Percentiles rank a stretch among this genome's conserved stretches.
Evolutionary conservation across 2,329 filamentous ascomycete genomes (phyloP).

Genomic region (Plectosphaerella sp.): DNA sequence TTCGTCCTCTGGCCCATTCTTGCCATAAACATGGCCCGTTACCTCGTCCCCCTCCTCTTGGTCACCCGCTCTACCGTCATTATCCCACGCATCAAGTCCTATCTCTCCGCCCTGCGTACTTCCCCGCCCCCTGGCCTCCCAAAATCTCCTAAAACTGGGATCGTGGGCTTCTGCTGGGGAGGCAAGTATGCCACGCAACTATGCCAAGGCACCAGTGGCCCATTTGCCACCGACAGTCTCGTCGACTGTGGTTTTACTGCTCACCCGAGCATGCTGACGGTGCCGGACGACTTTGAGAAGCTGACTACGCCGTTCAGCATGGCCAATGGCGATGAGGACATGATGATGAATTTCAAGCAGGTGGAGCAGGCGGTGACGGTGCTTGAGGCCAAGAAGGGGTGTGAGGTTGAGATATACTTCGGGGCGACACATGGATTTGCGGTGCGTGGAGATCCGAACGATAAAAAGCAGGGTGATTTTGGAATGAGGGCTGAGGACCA

Average conservation of each 20-base stretch:
- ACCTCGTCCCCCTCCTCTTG: slow-evolving; percentile 25
- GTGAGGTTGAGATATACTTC: slow-evolving; percentile 26
- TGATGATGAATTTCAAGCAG: slow-evolving; percentile 8
- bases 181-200: slow-evolving; percentile 50
- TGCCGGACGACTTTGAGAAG: slow-evolving; percentile 43
- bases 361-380: slow-evolving; percentile 18
- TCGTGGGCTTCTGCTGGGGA: slow-evolving; percentile 61
- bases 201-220: slow-evolving; percentile 23
- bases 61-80: slow-evolving; percentile 23
- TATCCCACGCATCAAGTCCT: slow-evolving; percentile 27
- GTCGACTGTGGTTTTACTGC: slow-evolving; percentile 48
- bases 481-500: slow-evolving; percentile 30
- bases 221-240: slow-evolving; percentile 20
- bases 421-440: slow-evolving; percentile 38
- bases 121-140: slow-evolving; percentile 17
- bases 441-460: slow-evolving; percentile 24
- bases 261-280: slow-evolving; percentile 43
- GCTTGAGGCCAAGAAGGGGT: slow-evolving; percentile 19
- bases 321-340: slow-evolving; percentile 40
- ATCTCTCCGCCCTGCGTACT: slow-evolving; percentile 30
- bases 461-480: slow-evolving; percentile 24
- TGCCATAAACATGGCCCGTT: neutral
- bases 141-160: slow-evolving; percentile 30
- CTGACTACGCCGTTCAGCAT: slow-evolving; percentile 39
- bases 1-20: neutral